These are phyloP conservation scores for Firmiana major DNA, from an alignment of 345 rosid genomes.

Conservation along the genomic window DNA sequence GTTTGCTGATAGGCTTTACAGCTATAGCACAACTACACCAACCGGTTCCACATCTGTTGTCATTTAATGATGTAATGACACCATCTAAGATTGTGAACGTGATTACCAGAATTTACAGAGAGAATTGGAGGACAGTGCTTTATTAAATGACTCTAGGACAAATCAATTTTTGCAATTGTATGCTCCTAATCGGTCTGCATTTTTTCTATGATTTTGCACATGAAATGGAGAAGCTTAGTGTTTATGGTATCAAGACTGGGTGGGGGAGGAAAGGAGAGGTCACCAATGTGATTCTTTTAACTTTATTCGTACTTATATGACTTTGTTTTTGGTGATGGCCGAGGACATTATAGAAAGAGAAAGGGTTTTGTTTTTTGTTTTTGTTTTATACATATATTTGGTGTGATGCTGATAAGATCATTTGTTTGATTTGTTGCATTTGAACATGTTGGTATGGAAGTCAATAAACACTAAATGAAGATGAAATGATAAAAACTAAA, in stretches of 20 bases:
- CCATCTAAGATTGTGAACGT: constrained; percentile 68
- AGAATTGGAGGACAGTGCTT: constrained; percentile 61
- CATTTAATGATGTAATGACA: constrained; percentile 69
- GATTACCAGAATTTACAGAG: constrained; percentile 61
- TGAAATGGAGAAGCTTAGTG: constrained; percentile 73
- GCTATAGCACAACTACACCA: constrained; percentile 31
- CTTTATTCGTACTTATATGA: neutral
- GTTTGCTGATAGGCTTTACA: constrained; percentile 26
- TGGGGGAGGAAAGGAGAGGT: constrained; percentile 56
- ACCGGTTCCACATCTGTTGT: constrained; percentile 51
- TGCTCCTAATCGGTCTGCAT: constrained; percentile 46
- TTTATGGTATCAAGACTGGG: constrained; percentile 59
- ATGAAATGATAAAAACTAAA: neutral
- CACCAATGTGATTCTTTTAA: constrained; percentile 70
- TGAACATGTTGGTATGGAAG: neutral
- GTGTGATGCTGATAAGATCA: neutral
- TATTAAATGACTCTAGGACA: constrained; percentile 43
- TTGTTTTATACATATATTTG: neutral
- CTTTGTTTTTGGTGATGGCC: neutral
- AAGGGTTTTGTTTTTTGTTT: neutral
- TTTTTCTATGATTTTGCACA: constrained; percentile 56
- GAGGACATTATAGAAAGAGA: neutral
- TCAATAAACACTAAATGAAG: neutral
- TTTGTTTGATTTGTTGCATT: neutral
- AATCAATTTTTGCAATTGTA: constrained; percentile 56